phyloP scores from a whole-genome alignment of 768 basidiomycete genomes.

The Russula sp. region DNA sequence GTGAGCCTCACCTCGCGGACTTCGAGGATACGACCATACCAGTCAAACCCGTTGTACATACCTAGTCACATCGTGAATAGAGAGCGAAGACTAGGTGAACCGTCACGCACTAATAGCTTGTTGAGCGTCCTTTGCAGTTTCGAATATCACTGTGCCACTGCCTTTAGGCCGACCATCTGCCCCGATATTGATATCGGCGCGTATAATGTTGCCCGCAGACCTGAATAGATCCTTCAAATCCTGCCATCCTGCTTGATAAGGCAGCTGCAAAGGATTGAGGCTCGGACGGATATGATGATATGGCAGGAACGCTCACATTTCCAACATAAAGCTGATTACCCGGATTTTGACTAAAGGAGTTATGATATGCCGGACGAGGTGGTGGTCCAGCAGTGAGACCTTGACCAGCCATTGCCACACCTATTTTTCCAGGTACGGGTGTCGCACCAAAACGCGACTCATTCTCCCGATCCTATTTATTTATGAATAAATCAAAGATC shows the following conservation, averaged over 20 bases:
- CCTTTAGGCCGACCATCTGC: conserved; percentile 93
- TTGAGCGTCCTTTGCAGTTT: conserved; percentile 84
- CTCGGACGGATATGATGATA: not conserved
- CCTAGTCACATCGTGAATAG: conserved; percentile 42
- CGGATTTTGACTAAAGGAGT: conserved; percentile 69
- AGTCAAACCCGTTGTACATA: conserved; percentile 97
- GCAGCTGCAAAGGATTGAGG: conserved; percentile 53
- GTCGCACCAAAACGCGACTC: conserved; percentile 95
- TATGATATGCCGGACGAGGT: conserved; percentile 79
- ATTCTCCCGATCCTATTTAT: conserved; percentile 84
- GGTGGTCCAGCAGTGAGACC: conserved; percentile 76
- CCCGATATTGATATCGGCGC: conserved; percentile 93
- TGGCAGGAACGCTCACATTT: conserved; percentile 53
- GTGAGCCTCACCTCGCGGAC: conserved; percentile 75
- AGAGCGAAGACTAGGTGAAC: not conserved
- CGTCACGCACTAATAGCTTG: conserved; percentile 81
- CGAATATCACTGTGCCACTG: conserved; percentile 96
- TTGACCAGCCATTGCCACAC: conserved; percentile 94
- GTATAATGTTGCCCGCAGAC: conserved; percentile 89
- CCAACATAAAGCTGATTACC: conserved; percentile 92
- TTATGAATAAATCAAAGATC: conserved; percentile 9
- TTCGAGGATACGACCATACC: conserved; percentile 94
- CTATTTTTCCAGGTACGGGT: conserved; percentile 95
- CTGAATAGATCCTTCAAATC: conserved; percentile 97
- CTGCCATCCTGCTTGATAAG: conserved; percentile 98